Evolutionary conservation across 352 stramenopile species (phyloP), one percentile per base, ranked within the genome.

Genomic region (Phytophthora quininea): DNA sequence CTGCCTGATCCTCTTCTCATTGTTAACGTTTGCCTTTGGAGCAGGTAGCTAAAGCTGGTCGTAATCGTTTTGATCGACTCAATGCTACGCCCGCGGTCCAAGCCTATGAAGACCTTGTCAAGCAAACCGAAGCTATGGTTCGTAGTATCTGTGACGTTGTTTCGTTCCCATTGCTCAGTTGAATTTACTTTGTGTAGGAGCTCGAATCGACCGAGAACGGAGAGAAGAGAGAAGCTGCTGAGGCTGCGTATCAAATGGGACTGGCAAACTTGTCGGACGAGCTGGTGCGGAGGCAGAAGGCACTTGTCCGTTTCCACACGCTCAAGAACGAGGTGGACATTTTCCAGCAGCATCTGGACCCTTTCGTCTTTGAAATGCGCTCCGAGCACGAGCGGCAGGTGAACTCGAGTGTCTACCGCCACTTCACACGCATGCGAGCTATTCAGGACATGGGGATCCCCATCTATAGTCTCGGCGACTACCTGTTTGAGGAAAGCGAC

Each of bases 321-420:
- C 68, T 93, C 33, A 88, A 90, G 67, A 90, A 92, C 66, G 84
- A 95, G 43, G 73, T 93, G 45, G 83, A 91, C 45, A 88, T 90
- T 55, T 90, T 92, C 67, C 86, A 95, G 64, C 82, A 94, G 61
- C 78, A 81, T 59, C 57, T 93, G 14, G 77, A 88, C 46, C 82
- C 80, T 4, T 92, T 91, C 35, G 69, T 91, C 51, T 89, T 88
- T 49, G 71, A 82, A 51, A 90, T 88, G 51, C 71, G 63, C 5
- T 74, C 80, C 1, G 49, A 74, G 19, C 84, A 58, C 38, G 84
- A 92, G 48, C 76, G 82, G 35, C 66, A 84, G 43, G 74, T 89
- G 43, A 72, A 82, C 60, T 91, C 84, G 15, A 90, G 83, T 51
- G 86, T 92, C 47, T 92, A 94, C 58, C 82, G 86, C 15, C 84